Evolutionary conservation across 2,329 filamentous ascomycete species (phyloP), one percentile per base, ranked within the genome.

Genomic region (Pseudocercospora musae): DNA sequence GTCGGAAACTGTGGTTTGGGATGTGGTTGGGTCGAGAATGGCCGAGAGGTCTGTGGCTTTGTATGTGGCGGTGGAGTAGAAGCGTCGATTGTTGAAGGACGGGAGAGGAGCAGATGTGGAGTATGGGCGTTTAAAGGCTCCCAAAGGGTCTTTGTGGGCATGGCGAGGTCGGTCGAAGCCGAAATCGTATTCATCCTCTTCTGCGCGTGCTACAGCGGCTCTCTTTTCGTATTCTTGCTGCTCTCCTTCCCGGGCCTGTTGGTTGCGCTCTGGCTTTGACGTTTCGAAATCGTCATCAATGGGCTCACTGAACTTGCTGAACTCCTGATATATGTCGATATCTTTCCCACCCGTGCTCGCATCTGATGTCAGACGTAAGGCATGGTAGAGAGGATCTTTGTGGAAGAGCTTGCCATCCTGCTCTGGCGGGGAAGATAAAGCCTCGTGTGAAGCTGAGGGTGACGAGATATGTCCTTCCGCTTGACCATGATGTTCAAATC

Each of bases 1-100:
- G 62, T 70, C 69, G 20, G 60, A 66, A 1, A 70, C 63, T n/a
- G 66, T 71, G n/a, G 46, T 64, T 27, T 66, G 60, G 4, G 59
- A 54, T 5, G 62, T 66, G 10, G 60, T 50, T 2, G 64, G 64
- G 10, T 68, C 63, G 27, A 68, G 59, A 4, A 62, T n/a, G 25
- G 59, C 13, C 44, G 53, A 60, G 31, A 53, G 53, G 20, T 58
- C 31, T 15, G 31, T 52, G 15, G 33, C 20, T 37, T n/a, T 23
- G n/a, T 27, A 52, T 31, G 21, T 31, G 20, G 33, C 52, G 25
- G 33, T 56, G 25, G 53, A 63, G 54, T 56, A 55, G 66, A 48
- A 27, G 48, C 57, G 60, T 25, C 20, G 57, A 13, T 8, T 29
- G 6, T 56, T 48, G 23, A 33, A 40, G 20, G 23, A 8, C 11